Percentiles rank a stretch among this genome's conserved stretches.
Conservation (phyloP, 2,329 filamentous ascomycete genomes). For the Penicillium sp. region DNA sequence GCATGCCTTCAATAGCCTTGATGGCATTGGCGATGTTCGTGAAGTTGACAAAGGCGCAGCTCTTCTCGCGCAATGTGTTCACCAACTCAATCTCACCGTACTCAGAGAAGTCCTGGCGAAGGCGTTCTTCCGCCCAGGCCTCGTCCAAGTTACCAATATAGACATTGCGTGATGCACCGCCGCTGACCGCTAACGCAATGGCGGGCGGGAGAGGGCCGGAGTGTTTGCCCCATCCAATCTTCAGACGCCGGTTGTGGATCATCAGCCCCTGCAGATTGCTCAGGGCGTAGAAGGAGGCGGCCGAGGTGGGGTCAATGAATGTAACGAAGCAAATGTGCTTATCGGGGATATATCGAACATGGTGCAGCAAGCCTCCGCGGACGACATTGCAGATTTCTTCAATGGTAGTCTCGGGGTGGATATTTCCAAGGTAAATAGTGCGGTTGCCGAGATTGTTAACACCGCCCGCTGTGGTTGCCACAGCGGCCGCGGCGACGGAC, state of each 20-base stretch:
- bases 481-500: conserved; percentile 92
- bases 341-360: conserved; percentile 98
- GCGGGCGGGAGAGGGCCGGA: conserved; percentile 93
- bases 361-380: conserved; percentile 88
- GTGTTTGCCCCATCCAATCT: conserved; percentile 99
- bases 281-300: conserved; percentile 94
- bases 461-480: conserved; percentile 92
- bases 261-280: conserved; percentile 97
- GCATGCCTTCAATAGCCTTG: conserved; percentile 95
- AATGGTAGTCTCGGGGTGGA: conserved; percentile 97
- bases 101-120: conserved; percentile 94
- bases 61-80: conserved; percentile 96
- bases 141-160: conserved; percentile 98
- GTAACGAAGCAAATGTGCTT: conserved; percentile 99
- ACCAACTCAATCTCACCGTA: conserved; percentile 97
- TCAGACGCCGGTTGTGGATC: conserved; percentile 97
- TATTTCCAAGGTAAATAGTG: conserved; percentile 97
- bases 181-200: conserved; percentile 92
- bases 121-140: conserved; percentile 91
- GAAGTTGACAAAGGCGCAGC: conserved; percentile 99
- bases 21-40: conserved; percentile 99
- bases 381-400: conserved; percentile 99
- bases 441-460: conserved; percentile 97
- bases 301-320: conserved; percentile 97
- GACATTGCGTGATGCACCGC: conserved; percentile 95